Conservation (phyloP, 345 rosid species). For the Hevea brasiliensis region DNA sequence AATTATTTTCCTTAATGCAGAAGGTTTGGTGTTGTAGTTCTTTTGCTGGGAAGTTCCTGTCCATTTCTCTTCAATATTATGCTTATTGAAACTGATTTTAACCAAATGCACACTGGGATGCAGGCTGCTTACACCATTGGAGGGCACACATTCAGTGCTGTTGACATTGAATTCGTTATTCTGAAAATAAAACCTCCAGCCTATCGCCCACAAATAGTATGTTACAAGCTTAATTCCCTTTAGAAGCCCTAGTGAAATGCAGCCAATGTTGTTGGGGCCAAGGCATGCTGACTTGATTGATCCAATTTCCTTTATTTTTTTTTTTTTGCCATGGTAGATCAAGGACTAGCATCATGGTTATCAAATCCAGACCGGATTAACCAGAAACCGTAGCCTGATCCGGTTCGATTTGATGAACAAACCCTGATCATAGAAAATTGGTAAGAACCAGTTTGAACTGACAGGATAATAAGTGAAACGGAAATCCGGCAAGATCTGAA, state of each 20-base stretch:
- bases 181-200: slow-evolving; percentile 63
- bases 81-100: slow-evolving; percentile 14
- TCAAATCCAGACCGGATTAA: too few species aligned
- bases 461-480: too few species aligned
- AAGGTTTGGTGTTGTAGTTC: slow-evolving; percentile 52
- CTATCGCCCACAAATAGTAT: slow-evolving; percentile 61
- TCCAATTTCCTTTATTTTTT: not conserved
- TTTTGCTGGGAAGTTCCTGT: not conserved
- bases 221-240: slow-evolving; percentile 21
- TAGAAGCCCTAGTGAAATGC: not conserved
- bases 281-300: not conserved
- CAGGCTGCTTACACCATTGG: slow-evolving; percentile 68
- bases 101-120: slow-evolving; percentile 22
- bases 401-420: too few species aligned
- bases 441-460: too few species aligned
- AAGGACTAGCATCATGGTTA: not conserved
- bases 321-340: slow-evolving; percentile 11
- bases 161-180: slow-evolving; percentile 52
- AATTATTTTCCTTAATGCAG: slow-evolving; percentile 94
- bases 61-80: not conserved
- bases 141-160: slow-evolving; percentile 55
- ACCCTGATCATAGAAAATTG: too few species aligned
- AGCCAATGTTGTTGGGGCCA: not conserved
- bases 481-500: too few species aligned
- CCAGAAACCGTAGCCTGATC: too few species aligned